A percentile compares a stretch with the other conserved stretches of the same genome.
phyloP scores from a whole-genome alignment of 176 grass and related monocot genomes.

The Carex parvula region DNA sequence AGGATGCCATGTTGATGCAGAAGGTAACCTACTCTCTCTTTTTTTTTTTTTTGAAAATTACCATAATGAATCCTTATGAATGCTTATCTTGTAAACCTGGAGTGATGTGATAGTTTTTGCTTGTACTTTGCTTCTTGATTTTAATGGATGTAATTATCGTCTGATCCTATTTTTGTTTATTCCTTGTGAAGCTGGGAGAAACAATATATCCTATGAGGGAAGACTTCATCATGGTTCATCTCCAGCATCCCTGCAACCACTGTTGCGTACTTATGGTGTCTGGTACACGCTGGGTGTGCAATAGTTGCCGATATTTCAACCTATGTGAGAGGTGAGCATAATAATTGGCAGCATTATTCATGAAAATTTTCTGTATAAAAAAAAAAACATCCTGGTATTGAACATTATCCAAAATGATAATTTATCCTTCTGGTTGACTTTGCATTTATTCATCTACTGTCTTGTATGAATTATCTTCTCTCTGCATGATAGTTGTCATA shows the following conservation, averaged over 20 bases:
- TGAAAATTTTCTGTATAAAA: neutral
- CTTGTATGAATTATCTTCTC: conserved; percentile 7
- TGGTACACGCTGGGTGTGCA: conserved; percentile 84
- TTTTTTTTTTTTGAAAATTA: neutral
- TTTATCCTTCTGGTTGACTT: neutral
- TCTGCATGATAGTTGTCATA: conserved; percentile 56
- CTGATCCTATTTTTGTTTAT: conserved; percentile 28
- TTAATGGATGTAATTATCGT: neutral
- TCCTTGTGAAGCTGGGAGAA: conserved; percentile 66
- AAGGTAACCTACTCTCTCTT: conserved; percentile 40
- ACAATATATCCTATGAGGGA: conserved; percentile 87
- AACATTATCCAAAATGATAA: neutral
- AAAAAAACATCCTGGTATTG: neutral
- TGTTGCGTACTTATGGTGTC: conserved; percentile 80
- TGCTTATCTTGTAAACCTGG: neutral
- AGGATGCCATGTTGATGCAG: conserved; percentile 92
- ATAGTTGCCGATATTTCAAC: conserved; percentile 75
- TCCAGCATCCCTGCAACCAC: conserved; percentile 79
- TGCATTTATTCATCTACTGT: neutral
- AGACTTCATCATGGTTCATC: conserved; percentile 98
- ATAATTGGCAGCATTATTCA: neutral
- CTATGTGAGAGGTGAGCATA: conserved; percentile 81
- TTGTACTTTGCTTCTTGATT: conserved; percentile 26
- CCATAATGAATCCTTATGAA: neutral
- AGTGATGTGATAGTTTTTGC: neutral